Base-by-base conservation (phyloP, 768 basidiomycete genomes). In the Scleroderma citrinum region DNA sequence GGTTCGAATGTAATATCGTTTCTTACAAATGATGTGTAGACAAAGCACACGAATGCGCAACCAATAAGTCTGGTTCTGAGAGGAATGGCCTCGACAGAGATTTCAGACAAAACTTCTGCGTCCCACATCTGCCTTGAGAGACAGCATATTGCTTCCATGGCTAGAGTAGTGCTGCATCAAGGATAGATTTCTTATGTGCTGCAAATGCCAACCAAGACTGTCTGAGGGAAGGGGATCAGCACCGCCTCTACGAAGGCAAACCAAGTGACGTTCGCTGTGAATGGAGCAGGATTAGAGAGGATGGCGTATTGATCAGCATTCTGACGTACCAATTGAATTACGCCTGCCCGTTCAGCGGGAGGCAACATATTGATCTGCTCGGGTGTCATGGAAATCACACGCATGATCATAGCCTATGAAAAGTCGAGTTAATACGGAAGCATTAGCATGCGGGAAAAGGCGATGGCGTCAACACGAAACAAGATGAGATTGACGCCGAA, bases 291-390 rank as follows among this genome's bases (percentile, higher is more conserved):
- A 20, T 53, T n/a, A 16, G 21, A 35, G 40, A 47, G 32, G 34
- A 14, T 24, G 26, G 31, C 30, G 47, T 5, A 58, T 52, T 30
- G 40, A 10, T 19, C 16, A 16, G 24, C 5, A 32, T 7, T 17
- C 43, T 20, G 30, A 35, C 87, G 56, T 35, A 92, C 92, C 61
- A 96, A 72, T 68, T 92, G 88, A 57, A 92, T 77, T 56, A 92
- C 84, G 30, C 81, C 87, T 11, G 80, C 76, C 23, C 87, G 75
- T 58, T 94, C 91, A 5, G 74, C 68, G 1, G 84, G 81, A 10
- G 89, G 85, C 31, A 95, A 68, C 53, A 73, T 71, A 44, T 82
- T 80, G 50, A 96, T 83, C 63, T 96, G 89, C 34, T 90, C 91
- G 2, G 83, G 81, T 1, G 88, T 86, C 83, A 97, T 87, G 31